Conservation (phyloP, 2,329 filamentous ascomycete genomes). For the Cylindrodendrum hubeiense region DNA sequence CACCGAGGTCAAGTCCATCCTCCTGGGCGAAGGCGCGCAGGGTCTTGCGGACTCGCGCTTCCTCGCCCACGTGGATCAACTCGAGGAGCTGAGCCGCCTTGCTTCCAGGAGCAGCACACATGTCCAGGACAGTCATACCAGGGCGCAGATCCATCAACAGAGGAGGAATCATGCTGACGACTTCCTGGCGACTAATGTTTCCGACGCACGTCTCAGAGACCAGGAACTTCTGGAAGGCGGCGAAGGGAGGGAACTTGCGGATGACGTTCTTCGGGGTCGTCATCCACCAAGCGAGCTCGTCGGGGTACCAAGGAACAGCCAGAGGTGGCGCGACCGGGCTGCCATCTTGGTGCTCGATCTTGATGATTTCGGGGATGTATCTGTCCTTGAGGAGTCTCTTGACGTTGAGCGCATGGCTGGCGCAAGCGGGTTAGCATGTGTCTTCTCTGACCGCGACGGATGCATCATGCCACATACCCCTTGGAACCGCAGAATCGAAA, state of each 20-base stretch:
- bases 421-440: constrained; percentile 32
- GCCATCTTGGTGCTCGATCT: constrained; percentile 86
- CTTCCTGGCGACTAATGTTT: constrained; percentile 97
- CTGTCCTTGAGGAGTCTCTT: constrained; percentile 88
- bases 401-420: constrained; percentile 89
- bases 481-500: constrained; percentile 98
- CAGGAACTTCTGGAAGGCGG: constrained; percentile 96
- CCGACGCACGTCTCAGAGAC: constrained; percentile 97
- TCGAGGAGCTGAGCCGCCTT: constrained; percentile 97
- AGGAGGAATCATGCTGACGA: constrained; percentile 99
- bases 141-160: constrained; percentile 91
- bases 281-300: constrained; percentile 97
- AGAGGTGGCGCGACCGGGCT: constrained; percentile 83
- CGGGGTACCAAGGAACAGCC: constrained; percentile 91
- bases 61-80: constrained; percentile 93
- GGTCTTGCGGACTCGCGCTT: constrained; percentile 82
- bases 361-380: constrained; percentile 91
- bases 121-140: constrained; percentile 92
- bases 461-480: constrained; percentile 66
- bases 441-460: constrained; percentile 7
- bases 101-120: constrained; percentile 97
- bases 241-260: constrained; percentile 92
- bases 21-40: constrained; percentile 73
- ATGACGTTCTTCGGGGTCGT: constrained; percentile 97
- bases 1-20: constrained; percentile 66